Conservation (phyloP, 345 rosid species). For the Lenwebbia sp. region DNA sequence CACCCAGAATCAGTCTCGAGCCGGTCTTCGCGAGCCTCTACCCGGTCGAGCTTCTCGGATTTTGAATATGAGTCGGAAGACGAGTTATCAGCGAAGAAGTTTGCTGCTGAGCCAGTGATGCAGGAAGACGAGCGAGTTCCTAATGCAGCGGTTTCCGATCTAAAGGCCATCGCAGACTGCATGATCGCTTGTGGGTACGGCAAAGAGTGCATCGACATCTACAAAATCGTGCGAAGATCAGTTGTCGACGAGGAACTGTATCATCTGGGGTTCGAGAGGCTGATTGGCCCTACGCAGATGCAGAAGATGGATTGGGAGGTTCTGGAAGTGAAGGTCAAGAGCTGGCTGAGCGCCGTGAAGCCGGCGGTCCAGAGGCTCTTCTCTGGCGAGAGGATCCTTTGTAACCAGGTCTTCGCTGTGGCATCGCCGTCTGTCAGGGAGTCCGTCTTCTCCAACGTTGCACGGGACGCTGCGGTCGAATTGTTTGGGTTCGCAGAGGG, state of each 20-base stretch:
- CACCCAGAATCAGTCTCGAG: conserved; percentile 5
- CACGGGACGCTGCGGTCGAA: conserved; percentile 1
- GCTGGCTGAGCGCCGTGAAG: conserved; percentile 9
- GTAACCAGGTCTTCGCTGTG: conserved; percentile 6
- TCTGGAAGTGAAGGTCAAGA: conserved; percentile 8
- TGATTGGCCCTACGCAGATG: conserved; percentile 1
- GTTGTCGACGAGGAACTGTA: conserved; percentile 13
- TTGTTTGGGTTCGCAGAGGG: conserved; percentile 9
- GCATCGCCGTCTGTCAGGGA: conserved; percentile 2
- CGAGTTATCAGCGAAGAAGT: neutral
- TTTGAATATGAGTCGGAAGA: conserved; percentile 1
- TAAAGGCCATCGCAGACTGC: conserved; percentile 17
- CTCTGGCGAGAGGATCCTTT: conserved; percentile 11
- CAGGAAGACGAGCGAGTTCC: neutral
- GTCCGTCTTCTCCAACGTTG: conserved; percentile 4
- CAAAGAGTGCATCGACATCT: conserved; percentile 12
- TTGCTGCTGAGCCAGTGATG: neutral
- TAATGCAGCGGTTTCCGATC: neutral
- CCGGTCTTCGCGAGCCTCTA: conserved; percentile 2
- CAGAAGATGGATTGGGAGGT: conserved; percentile 13
- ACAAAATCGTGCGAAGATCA: conserved; percentile 11
- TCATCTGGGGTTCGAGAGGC: conserved; percentile 5
- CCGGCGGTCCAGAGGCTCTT: conserved; percentile 6
- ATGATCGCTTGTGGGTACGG: conserved; percentile 16
- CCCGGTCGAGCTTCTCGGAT: neutral